phyloP scores from a whole-genome alignment of 495 filamentous ascomycete genomes.

The Bacidia gigantensis region DNA sequence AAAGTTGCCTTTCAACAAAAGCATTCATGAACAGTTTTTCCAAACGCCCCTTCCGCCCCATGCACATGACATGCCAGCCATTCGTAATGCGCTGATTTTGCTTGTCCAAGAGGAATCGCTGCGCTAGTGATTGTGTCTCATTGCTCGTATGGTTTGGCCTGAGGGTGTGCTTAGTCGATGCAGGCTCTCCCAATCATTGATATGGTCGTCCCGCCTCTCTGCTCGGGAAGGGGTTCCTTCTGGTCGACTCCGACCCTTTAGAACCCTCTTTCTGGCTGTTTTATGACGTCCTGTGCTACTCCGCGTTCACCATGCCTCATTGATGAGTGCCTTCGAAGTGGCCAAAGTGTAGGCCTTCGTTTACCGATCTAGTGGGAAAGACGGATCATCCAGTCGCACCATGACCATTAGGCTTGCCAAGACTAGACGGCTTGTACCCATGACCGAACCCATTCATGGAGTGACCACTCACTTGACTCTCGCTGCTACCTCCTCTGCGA shows the following conservation, averaged over 20 bases:
- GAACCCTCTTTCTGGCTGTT: too few species aligned
- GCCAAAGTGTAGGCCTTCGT: too few species aligned
- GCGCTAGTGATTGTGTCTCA: neutral
- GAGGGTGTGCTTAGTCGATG: too few species aligned
- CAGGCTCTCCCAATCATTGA: too few species aligned
- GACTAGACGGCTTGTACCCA: conserved; percentile 17
- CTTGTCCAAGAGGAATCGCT: neutral
- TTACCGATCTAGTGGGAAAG: too few species aligned
- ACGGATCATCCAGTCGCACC: conserved; percentile 11
- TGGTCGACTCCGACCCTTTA: too few species aligned
- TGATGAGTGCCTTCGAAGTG: too few species aligned
- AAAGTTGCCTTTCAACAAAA: neutral
- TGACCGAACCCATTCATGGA: conserved; percentile 9
- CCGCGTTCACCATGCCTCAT: too few species aligned
- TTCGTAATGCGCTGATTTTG: neutral
- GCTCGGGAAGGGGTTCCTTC: too few species aligned
- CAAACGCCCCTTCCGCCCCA: neutral
- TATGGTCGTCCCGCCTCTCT: too few species aligned
- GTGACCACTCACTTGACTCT: conserved; percentile 19
- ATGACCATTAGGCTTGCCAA: conserved; percentile 17
- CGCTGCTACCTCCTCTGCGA: conserved; percentile 18
- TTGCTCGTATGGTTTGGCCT: neutral
- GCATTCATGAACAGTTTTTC: neutral
- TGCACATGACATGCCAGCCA: neutral
- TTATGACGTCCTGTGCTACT: too few species aligned